Conservation (phyloP, 164 flowering plant species). For the Malania oleifera region DNA sequence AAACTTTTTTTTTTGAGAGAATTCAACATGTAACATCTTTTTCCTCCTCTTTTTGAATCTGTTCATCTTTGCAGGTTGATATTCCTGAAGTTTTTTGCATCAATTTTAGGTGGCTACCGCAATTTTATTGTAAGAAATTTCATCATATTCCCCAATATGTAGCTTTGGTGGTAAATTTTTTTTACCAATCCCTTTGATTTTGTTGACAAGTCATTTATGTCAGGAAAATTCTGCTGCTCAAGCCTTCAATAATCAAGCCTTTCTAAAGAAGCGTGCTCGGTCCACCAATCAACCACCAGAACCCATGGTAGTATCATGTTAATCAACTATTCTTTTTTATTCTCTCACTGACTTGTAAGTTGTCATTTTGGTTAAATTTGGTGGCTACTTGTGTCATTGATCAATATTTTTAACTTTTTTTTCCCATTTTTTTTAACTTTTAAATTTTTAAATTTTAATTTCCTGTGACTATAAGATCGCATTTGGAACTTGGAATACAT, state of each 20-base stretch:
- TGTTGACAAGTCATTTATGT: slow-evolving; percentile 12
- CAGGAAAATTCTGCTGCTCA: slow-evolving; percentile 79
- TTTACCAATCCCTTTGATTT: not conserved
- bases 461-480: too few species aligned
- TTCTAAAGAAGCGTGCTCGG: slow-evolving; percentile 88
- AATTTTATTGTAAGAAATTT: slow-evolving; percentile 74
- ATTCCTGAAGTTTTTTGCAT: slow-evolving; percentile 87
- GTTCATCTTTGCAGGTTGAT: slow-evolving; percentile 61
- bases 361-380: not conserved
- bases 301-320: slow-evolving; percentile 57
- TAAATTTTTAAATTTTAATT: too few species aligned
- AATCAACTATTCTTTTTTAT: not conserved
- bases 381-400: too few species aligned
- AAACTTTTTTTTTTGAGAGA: not conserved
- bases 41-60: not conserved
- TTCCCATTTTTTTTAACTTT: too few species aligned
- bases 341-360: not conserved
- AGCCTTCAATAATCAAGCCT: slow-evolving; percentile 85
- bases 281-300: slow-evolving; percentile 84
- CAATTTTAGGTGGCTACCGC: slow-evolving; percentile 93
- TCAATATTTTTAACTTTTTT: too few species aligned
- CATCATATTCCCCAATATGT: slow-evolving; percentile 3
- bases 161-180: slow-evolving; percentile 2
- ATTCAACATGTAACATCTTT: not conserved
- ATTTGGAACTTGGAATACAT: too few species aligned